A percentile compares a stretch with the other conserved stretches of the same genome.
Evolutionary conservation across 1,139 yeast species (phyloP).

Genomic region (Kodamaea alishanica): DNA sequence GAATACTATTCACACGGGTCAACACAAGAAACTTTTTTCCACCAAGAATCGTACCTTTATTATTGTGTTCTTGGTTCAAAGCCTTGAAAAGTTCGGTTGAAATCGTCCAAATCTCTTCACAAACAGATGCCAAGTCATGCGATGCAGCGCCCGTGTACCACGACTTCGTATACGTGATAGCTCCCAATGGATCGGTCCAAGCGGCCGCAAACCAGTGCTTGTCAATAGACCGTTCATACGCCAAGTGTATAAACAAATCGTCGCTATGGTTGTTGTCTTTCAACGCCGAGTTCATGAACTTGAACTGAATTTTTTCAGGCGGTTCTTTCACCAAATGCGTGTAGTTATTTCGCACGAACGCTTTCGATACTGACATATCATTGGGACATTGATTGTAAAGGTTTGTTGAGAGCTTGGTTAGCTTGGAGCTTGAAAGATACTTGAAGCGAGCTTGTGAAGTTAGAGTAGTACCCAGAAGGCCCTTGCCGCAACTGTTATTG

Average conservation of each 20-base stretch:
- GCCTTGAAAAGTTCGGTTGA: constrained; percentile 36
- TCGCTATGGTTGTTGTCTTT: constrained; percentile 40
- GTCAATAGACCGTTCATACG: constrained; percentile 79
- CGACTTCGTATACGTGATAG: constrained; percentile 57
- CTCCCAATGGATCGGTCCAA: constrained; percentile 86
- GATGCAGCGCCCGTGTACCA: constrained; percentile 41
- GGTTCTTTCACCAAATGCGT: constrained; percentile 46
- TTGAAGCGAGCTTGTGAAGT: constrained; percentile 23
- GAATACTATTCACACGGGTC: constrained; percentile 65
- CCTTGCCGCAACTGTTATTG: background rate
- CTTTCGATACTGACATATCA: constrained; percentile 7
- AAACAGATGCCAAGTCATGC: constrained; percentile 31
- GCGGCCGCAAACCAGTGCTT: constrained; percentile 83
- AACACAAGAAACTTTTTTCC: constrained; percentile 64
- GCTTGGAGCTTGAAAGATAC: constrained; percentile 45
- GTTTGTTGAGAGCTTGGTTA: constrained; percentile 53
- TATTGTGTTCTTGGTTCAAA: constrained; percentile 33
- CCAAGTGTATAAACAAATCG: constrained; percentile 78
- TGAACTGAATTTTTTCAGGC: constrained; percentile 50
- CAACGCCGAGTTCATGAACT: constrained; percentile 29
- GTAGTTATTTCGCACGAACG: constrained; percentile 23
- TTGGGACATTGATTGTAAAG: constrained; percentile 61
- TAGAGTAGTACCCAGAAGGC: background rate
- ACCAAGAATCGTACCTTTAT: constrained; percentile 30
- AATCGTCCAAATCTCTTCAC: constrained; percentile 40